Evolutionary conservation across 441 rosid species (phyloP).

Genomic region (Brassica balearica): DNA sequence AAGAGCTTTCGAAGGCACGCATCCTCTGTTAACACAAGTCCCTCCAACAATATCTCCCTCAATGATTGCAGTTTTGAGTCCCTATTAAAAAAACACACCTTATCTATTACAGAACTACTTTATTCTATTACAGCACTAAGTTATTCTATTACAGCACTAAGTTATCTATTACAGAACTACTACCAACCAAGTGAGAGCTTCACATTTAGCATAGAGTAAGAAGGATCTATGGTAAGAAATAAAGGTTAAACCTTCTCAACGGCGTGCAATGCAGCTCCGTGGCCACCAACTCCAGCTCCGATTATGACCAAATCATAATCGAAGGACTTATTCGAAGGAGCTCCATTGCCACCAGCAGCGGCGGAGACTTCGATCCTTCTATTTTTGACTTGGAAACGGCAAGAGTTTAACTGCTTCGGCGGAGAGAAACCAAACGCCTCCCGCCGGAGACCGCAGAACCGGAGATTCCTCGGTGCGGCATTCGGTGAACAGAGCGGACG

Average conservation of each 20-base stretch:
- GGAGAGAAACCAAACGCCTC: slow-evolving; percentile 64
- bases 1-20: slow-evolving; percentile 99
- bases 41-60: slow-evolving; percentile 99
- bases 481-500: slow-evolving; percentile 31
- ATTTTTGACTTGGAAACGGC: slow-evolving; percentile 35
- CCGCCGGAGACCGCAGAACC: slow-evolving; percentile 81
- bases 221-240: background rate
- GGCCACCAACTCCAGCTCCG: slow-evolving; percentile 99
- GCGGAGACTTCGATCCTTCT: slow-evolving; percentile 48
- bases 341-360: slow-evolving; percentile 57
- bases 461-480: slow-evolving; percentile 54
- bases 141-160: too few species aligned
- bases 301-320: slow-evolving; percentile 93
- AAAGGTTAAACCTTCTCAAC: slow-evolving; percentile 65
- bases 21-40: slow-evolving; percentile 97
- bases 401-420: slow-evolving; percentile 29
- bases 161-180: background rate
- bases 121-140: background rate
- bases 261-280: slow-evolving; percentile 97
- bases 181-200: background rate
- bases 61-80: slow-evolving; percentile 89
- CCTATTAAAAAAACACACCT: slow-evolving; percentile 47
- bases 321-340: slow-evolving; percentile 68
- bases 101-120: background rate
- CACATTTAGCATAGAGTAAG: background rate